Evolutionary conservation across 768 basidiomycete species (phyloP), one percentile per base, ranked within the genome.

Genomic region (Suillus americanus): DNA sequence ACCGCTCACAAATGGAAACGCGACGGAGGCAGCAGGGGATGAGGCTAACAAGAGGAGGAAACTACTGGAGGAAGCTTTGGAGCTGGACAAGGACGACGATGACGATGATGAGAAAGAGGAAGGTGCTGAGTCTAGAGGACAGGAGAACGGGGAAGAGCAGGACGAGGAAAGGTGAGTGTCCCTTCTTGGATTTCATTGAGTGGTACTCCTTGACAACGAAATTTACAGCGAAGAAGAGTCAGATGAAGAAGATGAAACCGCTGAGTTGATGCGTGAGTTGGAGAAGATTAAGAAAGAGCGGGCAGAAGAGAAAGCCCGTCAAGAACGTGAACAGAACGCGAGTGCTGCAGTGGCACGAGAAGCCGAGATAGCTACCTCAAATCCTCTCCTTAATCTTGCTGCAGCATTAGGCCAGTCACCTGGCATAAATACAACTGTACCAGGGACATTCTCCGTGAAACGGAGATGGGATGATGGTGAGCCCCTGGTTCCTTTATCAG

Each of bases 241-340:
- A 0, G 86, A 88, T 20, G 91, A 93, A 10, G 95, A 97, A 67
- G 93, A 95, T 70, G 94, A 97, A 62, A 94, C 95, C 0, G 95
- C 95, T 0, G 97, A 97, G 71, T 83, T 99, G 28, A 81, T 99
- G 66, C 89, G 95, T 30, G 97, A 99, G 75, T 83, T 99, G n/a
- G 97, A 97, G 78, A 98, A 97, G 81, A 98, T 99, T 69, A 98
- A 97, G 78, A 89, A 89, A 55, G 96, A 99, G 73, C 85, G 97
- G 12, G 96, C 96, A 13, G 96, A 91, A 71, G 97, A 99, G 78
- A 95, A 95, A 73, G 90, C 84, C 43, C 83, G 92, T 51, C 81
- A 87, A 74, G 97, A 97, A 50, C 82, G 82, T 48, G 94, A 94
- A 71, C 84, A 91, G 69, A 84, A 86, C 8, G 91, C 83, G 1